These are phyloP conservation scores for Tricholoma terreum DNA, from an alignment of 768 basidiomycete genomes.

Conservation along the genomic window DNA sequence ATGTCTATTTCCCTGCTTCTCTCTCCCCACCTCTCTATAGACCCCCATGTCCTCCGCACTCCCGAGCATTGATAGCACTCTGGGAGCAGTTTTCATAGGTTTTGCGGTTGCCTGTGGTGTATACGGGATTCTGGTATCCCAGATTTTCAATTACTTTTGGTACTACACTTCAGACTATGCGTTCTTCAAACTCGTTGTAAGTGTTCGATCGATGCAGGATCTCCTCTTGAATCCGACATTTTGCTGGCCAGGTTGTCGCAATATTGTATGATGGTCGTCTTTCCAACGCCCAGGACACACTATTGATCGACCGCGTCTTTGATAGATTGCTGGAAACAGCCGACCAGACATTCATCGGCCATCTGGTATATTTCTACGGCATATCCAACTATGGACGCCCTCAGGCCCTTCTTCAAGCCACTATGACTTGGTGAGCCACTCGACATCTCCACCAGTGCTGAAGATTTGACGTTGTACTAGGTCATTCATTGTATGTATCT, in stretches of 20 bases:
- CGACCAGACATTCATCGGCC: conserved; percentile 56
- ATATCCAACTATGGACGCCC: conserved; percentile 43
- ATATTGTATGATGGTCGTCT: conserved; percentile 31
- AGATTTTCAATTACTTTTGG: conserved; percentile 53
- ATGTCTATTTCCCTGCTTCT: neutral
- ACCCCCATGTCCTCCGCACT: neutral
- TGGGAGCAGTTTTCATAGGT: conserved; percentile 61
- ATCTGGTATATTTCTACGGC: conserved; percentile 54
- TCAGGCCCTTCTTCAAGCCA: conserved; percentile 31
- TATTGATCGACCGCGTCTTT: neutral
- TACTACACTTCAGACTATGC: conserved; percentile 52
- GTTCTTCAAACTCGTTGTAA: conserved; percentile 49
- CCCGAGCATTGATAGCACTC: conserved; percentile 41
- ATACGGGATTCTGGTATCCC: conserved; percentile 55
- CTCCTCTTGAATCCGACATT: neutral
- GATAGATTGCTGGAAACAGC: conserved; percentile 48
- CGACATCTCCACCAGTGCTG: neutral
- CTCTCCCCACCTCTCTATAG: conserved; percentile 1
- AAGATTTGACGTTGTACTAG: conserved; percentile 23
- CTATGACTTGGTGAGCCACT: conserved; percentile 43
- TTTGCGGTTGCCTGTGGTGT: conserved; percentile 49
- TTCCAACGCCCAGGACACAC: neutral
- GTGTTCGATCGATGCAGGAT: conserved; percentile 18
- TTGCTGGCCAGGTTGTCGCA: conserved; percentile 30
- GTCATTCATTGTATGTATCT: conserved; percentile 47